A percentile compares a stretch with the other conserved stretches of the same genome.
Conservation (phyloP, 2,329 filamentous ascomycete species). For the Penicillium occitanis region DNA sequence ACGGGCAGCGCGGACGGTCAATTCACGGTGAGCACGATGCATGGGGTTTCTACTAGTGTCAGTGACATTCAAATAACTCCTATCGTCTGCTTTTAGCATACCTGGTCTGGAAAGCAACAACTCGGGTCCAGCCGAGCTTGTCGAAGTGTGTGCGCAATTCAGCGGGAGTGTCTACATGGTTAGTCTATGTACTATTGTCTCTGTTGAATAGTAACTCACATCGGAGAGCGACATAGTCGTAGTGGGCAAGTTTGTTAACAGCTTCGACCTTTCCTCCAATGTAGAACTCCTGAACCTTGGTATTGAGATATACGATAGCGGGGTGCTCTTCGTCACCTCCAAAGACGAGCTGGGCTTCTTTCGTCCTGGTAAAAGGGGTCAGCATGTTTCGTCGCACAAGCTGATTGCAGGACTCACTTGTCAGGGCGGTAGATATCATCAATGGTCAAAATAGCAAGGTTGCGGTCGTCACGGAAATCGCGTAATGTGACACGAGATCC, state of each 20-base stretch:
- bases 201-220: conserved; percentile 58
- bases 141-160: conserved; percentile 96
- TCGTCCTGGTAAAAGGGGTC: conserved; percentile 55
- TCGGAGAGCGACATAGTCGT: conserved; percentile 95
- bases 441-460: conserved; percentile 91
- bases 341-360: conserved; percentile 92
- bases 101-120: conserved; percentile 96
- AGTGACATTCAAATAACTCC: background rate
- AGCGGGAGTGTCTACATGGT: conserved; percentile 72
- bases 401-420: conserved; percentile 65
- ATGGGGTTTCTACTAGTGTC: conserved; percentile 73
- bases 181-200: conserved; percentile 20
- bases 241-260: conserved; percentile 93
- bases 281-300: conserved; percentile 80
- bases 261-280: conserved; percentile 95
- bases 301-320: conserved; percentile 84
- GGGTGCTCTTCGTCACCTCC: conserved; percentile 90
- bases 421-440: conserved; percentile 94
- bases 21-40: conserved; percentile 96
- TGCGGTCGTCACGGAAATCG: conserved; percentile 94
- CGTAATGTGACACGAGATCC: conserved; percentile 83
- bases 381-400: conserved; percentile 4
- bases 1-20: conserved; percentile 94
- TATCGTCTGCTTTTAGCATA: conserved; percentile 22
- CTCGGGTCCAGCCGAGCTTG: conserved; percentile 97